phyloP scores from a whole-genome alignment of 208 protist genomes.

The Crithidia expoeki region DNA sequence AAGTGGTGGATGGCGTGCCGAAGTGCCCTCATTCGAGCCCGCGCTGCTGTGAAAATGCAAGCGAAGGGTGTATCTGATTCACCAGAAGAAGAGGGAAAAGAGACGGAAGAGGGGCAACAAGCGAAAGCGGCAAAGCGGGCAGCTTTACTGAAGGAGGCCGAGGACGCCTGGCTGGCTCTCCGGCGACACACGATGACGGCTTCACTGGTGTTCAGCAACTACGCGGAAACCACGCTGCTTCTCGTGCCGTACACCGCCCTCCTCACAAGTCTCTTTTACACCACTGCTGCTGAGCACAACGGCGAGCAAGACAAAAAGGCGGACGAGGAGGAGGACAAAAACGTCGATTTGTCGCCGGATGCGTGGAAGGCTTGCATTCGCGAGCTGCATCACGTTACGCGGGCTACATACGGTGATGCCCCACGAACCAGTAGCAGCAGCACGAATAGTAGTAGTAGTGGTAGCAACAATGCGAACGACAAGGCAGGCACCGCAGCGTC shows the following conservation, averaged over 20 bases:
- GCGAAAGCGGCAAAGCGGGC: background rate
- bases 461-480: background rate
- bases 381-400: constrained; percentile 18
- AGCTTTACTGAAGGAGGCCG: background rate
- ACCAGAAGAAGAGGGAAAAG: background rate
- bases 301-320: background rate
- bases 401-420: background rate
- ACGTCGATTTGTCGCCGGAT: background rate
- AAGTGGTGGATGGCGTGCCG: constrained; percentile 26
- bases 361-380: constrained; percentile 27
- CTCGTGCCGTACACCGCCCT: constrained; percentile 22
- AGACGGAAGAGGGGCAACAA: constrained; percentile 2
- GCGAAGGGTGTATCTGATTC: background rate
- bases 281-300: background rate
- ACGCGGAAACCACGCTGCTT: constrained; percentile 27
- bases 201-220: constrained; percentile 14
- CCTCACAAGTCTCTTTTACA: constrained; percentile 20
- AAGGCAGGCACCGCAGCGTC: constrained; percentile 22
- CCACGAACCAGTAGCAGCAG: constrained; percentile 2
- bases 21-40: background rate
- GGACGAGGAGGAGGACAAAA: background rate
- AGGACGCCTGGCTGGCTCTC: constrained; percentile 24
- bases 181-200: constrained; percentile 20
- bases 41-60: background rate
- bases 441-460: background rate